Evolutionary conservation across 2,329 filamentous ascomycete genomes (phyloP), one percentile per base, ranked within the genome.

Genomic region (Ophiostoma sp.): DNA sequence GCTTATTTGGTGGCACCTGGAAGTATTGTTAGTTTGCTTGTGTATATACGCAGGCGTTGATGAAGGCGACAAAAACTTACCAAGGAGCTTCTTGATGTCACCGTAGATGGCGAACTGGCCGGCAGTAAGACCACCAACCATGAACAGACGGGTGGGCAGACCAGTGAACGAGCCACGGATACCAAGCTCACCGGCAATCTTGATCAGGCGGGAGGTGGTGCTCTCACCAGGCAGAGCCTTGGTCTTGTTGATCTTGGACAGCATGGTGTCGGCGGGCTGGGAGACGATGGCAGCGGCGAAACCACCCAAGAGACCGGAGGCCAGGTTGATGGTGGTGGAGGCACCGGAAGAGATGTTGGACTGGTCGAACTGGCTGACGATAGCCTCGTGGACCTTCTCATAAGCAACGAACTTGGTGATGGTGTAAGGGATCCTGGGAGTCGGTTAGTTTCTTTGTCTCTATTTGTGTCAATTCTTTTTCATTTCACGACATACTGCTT

Each of bases 171-270:
- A 88, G 77, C 91, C 91, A 76, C 83, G 84, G 78, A 93, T 74
- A 79, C 91, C 91, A 75, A 94, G 89, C 82, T 93, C 90, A 80
- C 87, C 88, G 76, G 82, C 90, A 78, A 94, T 93, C 88, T 93
- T 93, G 83, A 93, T 85, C 76, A 94, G 81, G 80, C 91, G 89
- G 80, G 82, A 84, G 78, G 86, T 87, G 76, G 90, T 93, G 78
- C 91, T 86, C 84, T 94, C 90, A 82, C 91, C 91, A 74, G 91
- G 90, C 73, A 86, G 82, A 81, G 90, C 91, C 83, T 90, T 89
- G 81, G 89, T 91, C 89, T 93, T 94, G 89, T 94, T 94, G 85
- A 94, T 93, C 87, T 93, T 93, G 83, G 84, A 88, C 76, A 94
- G 87, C 90, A 94, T 93, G 78, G 91, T 94, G 80, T 94, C 91